These are phyloP conservation scores for Apium graveolens DNA, from an alignment of 129 eudicot genomes.

Conservation along the genomic window DNA sequence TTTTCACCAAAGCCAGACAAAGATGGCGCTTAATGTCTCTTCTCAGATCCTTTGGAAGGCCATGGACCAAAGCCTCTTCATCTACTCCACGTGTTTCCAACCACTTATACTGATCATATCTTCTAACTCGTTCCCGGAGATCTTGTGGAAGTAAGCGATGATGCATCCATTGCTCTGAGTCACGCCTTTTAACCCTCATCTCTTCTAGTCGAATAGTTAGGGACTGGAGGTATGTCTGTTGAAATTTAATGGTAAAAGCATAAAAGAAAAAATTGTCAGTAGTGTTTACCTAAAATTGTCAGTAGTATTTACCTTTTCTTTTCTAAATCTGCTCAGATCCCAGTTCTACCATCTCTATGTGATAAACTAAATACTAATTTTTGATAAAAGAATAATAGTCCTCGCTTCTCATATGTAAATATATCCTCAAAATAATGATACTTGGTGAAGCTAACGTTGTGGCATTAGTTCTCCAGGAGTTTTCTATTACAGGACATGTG, in stretches of 20 bases:
- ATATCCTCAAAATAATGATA: background rate
- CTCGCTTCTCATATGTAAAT: background rate
- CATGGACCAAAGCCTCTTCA: constrained; percentile 23
- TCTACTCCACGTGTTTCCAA: constrained; percentile 35
- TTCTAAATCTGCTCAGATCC: background rate
- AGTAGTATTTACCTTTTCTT: background rate
- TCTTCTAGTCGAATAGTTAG: constrained; percentile 55
- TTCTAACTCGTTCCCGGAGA: constrained; percentile 53
- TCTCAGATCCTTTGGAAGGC: constrained; percentile 28
- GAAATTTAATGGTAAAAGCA: background rate
- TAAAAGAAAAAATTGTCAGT: background rate
- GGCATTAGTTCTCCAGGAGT: background rate
- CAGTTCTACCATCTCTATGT: background rate
- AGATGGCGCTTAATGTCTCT: constrained; percentile 33
- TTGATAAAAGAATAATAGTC: background rate
- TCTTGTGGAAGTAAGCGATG: constrained; percentile 54
- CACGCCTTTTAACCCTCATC: constrained; percentile 57
- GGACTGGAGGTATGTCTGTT: constrained; percentile 59
- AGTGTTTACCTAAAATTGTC: background rate
- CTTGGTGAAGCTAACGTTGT: background rate
- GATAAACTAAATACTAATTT: background rate
- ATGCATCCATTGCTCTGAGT: constrained; percentile 74
- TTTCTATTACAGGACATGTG: background rate
- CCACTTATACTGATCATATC: constrained; percentile 38
- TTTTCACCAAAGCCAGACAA: constrained; percentile 31